Evolutionary conservation across 805 yeast genomes (phyloP).

Genomic region (Komagataella ulmi): DNA sequence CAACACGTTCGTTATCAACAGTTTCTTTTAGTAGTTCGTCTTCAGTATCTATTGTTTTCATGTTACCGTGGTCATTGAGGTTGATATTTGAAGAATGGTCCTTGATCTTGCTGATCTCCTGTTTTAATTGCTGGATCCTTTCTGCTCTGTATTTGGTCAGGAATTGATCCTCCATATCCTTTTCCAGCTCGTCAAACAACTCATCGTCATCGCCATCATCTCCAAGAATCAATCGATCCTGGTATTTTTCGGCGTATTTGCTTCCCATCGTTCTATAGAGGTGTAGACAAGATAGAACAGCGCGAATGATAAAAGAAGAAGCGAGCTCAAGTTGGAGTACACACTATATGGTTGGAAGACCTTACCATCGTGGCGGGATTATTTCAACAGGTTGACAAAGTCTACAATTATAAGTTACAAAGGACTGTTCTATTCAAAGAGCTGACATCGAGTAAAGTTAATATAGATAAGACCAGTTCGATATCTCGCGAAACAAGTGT

Average conservation of each 20-base stretch:
- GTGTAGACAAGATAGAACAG: background rate
- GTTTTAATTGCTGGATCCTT: constrained; percentile 43
- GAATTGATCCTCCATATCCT: constrained; percentile 18
- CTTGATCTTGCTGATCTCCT: constrained; percentile 24
- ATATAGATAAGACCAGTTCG: background rate
- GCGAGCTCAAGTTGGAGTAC: background rate
- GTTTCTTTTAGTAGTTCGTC: constrained; percentile 41
- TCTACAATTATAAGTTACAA: background rate
- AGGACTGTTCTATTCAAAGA: background rate
- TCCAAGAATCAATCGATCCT: constrained; percentile 17
- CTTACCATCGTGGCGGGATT: background rate
- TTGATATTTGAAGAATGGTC: constrained; percentile 14
- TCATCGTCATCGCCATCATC: constrained; percentile 24
- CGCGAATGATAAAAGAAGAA: background rate
- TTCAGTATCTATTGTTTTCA: constrained; percentile 33
- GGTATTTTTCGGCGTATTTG: constrained; percentile 28
- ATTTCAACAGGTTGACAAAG: background rate
- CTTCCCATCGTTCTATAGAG: constrained; percentile 5
- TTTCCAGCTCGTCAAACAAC: constrained; percentile 38
- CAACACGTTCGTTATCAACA: constrained; percentile 23
- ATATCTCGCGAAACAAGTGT: background rate
- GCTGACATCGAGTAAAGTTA: background rate
- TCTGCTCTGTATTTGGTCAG: constrained; percentile 43
- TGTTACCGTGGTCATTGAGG: constrained; percentile 26
- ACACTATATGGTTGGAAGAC: background rate